Conservation (phyloP, 768 basidiomycete species). For the Crepidotus variabilis region DNA sequence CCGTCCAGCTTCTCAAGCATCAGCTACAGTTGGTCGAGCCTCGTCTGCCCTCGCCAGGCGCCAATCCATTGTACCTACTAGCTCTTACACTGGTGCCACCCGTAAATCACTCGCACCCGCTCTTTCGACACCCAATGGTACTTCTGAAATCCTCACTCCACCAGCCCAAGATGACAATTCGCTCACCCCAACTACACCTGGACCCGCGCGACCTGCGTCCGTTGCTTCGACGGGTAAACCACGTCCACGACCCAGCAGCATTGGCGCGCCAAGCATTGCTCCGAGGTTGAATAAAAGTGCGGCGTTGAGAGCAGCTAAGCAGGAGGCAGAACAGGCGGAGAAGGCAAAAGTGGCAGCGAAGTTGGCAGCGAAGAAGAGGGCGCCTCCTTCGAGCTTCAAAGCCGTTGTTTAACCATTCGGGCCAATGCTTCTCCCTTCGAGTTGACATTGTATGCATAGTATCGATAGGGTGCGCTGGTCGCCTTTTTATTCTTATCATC, state of each 20-base stretch:
- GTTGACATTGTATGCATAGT: background rate
- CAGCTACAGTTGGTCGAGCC: background rate
- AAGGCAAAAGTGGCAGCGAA: slow-evolving; percentile 39
- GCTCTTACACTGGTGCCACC: background rate
- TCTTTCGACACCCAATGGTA: background rate
- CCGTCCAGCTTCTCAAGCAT: background rate
- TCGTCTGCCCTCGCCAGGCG: slow-evolving; percentile 3
- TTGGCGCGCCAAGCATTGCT: slow-evolving; percentile 53
- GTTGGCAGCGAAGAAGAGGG: slow-evolving; percentile 24
- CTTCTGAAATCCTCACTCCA: background rate
- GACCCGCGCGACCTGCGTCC: slow-evolving; percentile 4
- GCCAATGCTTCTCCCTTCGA: background rate
- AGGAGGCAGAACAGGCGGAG: slow-evolving; percentile 47
- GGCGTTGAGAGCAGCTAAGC: slow-evolving; percentile 63
- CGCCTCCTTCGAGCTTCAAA: slow-evolving; percentile 40
- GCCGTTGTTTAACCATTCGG: slow-evolving; percentile 19
- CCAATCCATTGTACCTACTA: background rate
- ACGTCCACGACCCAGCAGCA: slow-evolving; percentile 54
- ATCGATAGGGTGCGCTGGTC: too few species aligned
- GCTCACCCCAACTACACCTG: background rate
- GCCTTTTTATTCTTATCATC: too few species aligned
- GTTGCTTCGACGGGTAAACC: slow-evolving; percentile 24
- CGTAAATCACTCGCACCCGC: background rate
- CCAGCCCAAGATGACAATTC: background rate
- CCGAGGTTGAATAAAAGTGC: slow-evolving; percentile 78